Base-by-base conservation (phyloP, 2,329 filamentous ascomycete genomes). In the Paracoccidioides lutzii region DNA sequence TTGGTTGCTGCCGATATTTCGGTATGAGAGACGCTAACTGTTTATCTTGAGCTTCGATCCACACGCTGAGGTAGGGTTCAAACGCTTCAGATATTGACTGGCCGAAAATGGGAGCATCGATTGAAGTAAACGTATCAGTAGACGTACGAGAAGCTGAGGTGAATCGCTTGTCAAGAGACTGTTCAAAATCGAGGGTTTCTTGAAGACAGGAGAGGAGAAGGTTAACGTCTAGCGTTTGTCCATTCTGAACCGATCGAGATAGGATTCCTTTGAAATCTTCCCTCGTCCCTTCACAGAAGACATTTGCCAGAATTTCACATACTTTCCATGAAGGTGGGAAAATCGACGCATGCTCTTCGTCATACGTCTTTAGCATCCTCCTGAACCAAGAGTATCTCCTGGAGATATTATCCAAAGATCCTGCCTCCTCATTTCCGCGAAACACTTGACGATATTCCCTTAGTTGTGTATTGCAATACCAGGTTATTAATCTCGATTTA, bases 391-490 rank as follows among this genome's bases (percentile, higher is more conserved):
- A 87, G 69, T 97, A 98, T 60, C 93, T 78, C 59, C 93, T 81
- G 4, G 90, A 89, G 58, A 98, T 98, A 65, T 98, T 98, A 76
- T 98, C 93, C 67, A 98, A 73, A 58, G 85, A 95, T 5, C 91
- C 93, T 4, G 93, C 93, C 74, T 98, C 93, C 67, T 98, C 93
- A 65, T 93, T 97, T 41, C 91, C 91, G 43, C 90, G 81, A 71
- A 98, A 98, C 0, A 98, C 88, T 66, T 95, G 89, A 53, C 93
- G 81, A 68, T 98, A 98, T 73, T 98, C 93, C 52, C 93, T 82
- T 61, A 98, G 76, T 73, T 96, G 88, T 2, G 93, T 96, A 68
- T 98, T 98, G 73, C 95, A 90, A 69, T 98, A 98, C 93, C 93
- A 98, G 9, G 87, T 93, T 66, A 95, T 81, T 42, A 98, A 75